phyloP scores from a whole-genome alignment of 2,329 filamentous ascomycete genomes.

The Tolypocladium inflatum region DNA sequence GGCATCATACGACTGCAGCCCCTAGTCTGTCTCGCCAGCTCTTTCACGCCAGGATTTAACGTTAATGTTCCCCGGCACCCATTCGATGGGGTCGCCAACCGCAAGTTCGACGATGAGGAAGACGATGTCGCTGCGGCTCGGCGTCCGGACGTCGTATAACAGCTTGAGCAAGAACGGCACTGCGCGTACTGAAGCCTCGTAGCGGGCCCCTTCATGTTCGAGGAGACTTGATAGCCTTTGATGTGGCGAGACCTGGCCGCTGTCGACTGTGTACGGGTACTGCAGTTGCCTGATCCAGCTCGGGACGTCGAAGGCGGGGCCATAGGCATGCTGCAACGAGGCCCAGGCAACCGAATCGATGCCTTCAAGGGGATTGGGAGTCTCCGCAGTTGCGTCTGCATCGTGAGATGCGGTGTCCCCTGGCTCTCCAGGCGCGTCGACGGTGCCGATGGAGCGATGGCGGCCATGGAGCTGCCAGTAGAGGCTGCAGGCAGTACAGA shows the following conservation, averaged over 20 bases:
- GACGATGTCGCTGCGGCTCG: neutral
- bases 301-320: neutral
- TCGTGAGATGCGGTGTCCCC: too few species aligned
- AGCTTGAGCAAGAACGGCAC: neutral
- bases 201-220: neutral
- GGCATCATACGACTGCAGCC: neutral
- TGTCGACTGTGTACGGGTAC: neutral
- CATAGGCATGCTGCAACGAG: neutral
- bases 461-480: neutral
- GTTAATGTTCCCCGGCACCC: neutral
- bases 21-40: neutral
- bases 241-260: neutral
- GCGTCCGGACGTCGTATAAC: neutral
- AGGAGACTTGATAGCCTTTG: neutral
- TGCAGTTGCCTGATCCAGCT: neutral
- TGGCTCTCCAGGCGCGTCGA: too few species aligned
- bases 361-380: neutral
- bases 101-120: neutral
- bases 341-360: neutral
- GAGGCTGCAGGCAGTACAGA: neutral
- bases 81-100: neutral
- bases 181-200: neutral
- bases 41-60: neutral
- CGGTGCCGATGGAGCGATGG: neutral
- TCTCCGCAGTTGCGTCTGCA: too few species aligned